Percentiles rank a stretch among this genome's conserved stretches.
phyloP scores from a whole-genome alignment of 768 basidiomycete genomes.

The Lanmaoa rubissima region DNA sequence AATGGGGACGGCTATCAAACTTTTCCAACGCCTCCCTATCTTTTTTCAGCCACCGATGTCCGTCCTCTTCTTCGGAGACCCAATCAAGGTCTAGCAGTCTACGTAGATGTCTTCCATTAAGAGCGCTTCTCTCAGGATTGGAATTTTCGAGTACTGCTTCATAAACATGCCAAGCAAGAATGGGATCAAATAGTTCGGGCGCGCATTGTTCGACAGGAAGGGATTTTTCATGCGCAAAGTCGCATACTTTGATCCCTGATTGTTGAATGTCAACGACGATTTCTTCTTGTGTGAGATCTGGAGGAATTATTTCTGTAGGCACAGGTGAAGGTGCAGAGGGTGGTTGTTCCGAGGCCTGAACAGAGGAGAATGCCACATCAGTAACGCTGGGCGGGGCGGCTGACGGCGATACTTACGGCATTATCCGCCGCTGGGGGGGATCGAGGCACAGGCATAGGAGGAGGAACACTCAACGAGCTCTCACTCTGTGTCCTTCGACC shows the following conservation, averaged over 20 bases:
- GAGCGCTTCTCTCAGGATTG: slow-evolving; percentile 14
- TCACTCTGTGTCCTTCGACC: slow-evolving; percentile 29
- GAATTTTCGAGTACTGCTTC: slow-evolving; percentile 25
- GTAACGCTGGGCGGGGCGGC: background rate
- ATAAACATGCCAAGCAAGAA: slow-evolving; percentile 32
- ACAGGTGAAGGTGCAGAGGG: slow-evolving; percentile 31
- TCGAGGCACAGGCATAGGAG: slow-evolving; percentile 13
- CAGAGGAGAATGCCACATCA: slow-evolving; percentile 3
- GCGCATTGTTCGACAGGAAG: slow-evolving; percentile 17
- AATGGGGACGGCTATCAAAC: slow-evolving; percentile 23
- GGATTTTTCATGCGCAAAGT: slow-evolving; percentile 27
- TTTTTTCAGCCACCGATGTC: slow-evolving; percentile 23
- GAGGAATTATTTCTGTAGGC: slow-evolving; percentile 33
- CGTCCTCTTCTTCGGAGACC: slow-evolving; percentile 23
- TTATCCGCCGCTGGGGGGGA: slow-evolving; percentile 19
- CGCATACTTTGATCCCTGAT: slow-evolving; percentile 32
- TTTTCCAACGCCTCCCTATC: slow-evolving; percentile 27
- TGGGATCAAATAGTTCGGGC: slow-evolving; percentile 31
- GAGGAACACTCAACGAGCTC: slow-evolving; percentile 6
- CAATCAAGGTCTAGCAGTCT: slow-evolving; percentile 31
- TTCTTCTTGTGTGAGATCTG: slow-evolving; percentile 33
- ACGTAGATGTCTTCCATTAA: slow-evolving; percentile 28
- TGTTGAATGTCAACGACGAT: slow-evolving; percentile 32
- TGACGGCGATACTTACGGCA: slow-evolving; percentile 19
- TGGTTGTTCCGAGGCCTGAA: slow-evolving; percentile 13